These are phyloP conservation scores for Salix dunnii DNA, from an alignment of 345 rosid genomes.

Conservation along the genomic window DNA sequence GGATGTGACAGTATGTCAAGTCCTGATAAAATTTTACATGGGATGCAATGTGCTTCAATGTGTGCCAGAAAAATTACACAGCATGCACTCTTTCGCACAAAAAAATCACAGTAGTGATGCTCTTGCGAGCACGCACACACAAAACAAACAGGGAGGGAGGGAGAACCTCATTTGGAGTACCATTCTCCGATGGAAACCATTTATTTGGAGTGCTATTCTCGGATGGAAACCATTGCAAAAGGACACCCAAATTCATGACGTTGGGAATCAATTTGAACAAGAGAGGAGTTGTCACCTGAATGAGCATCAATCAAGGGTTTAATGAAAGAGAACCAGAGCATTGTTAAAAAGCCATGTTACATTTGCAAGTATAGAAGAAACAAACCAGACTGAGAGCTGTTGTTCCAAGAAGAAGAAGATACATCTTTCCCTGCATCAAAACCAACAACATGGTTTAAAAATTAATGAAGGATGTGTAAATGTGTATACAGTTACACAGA, in stretches of 20 bases:
- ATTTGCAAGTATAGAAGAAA: conserved; percentile 9
- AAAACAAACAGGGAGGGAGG: background rate
- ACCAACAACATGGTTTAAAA: background rate
- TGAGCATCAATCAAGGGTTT: conserved; percentile 9
- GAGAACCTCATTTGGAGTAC: conserved; percentile 57
- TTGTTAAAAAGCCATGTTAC: conserved; percentile 1
- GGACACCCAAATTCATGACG: conserved; percentile 76
- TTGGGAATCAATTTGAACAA: conserved; percentile 83
- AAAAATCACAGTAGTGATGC: background rate
- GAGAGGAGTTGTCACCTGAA: conserved; percentile 88
- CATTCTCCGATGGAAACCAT: conserved; percentile 75
- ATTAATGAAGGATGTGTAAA: background rate
- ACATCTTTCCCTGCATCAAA: conserved; percentile 86
- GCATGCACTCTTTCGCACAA: background rate
- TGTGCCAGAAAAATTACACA: background rate
- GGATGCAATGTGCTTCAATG: background rate
- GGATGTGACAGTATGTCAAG: background rate
- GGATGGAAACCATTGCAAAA: conserved; percentile 81
- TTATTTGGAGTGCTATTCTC: conserved; percentile 40
- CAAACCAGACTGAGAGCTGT: conserved; percentile 93
- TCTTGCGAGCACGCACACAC: background rate
- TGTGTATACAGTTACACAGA: background rate
- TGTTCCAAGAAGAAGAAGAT: conserved; percentile 96
- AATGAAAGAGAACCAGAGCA: conserved; percentile 1
- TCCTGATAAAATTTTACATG: background rate